These are phyloP conservation scores for Apium graveolens DNA, from an alignment of 129 eudicot genomes.

Conservation along the genomic window DNA sequence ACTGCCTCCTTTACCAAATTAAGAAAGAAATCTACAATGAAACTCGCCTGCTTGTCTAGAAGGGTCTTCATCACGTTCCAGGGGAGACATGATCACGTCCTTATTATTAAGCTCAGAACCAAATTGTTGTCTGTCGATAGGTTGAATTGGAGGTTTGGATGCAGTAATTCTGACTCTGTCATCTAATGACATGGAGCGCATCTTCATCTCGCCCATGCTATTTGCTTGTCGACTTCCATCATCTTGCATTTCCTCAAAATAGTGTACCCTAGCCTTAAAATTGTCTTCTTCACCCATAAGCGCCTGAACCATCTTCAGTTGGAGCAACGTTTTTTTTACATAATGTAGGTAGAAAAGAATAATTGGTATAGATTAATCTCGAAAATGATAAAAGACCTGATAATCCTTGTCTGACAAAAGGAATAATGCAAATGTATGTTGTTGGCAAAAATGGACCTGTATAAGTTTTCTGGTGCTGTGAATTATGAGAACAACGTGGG, in stretches of 20 bases:
- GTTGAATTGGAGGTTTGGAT: constrained; percentile 14
- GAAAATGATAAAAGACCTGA: not conserved
- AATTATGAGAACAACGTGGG: constrained; percentile 44
- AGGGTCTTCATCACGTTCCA: constrained; percentile 10
- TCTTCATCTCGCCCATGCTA: constrained; percentile 19
- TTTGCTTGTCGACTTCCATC: constrained; percentile 14
- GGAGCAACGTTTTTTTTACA: constrained; percentile 15
- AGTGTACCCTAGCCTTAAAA: constrained; percentile 4
- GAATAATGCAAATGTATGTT: constrained; percentile 9
- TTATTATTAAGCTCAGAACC: constrained; percentile 13
- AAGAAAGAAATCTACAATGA: not conserved
- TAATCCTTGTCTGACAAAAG: constrained; percentile 12
- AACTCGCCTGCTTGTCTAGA: not conserved
- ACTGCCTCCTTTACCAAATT: not conserved
- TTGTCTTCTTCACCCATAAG: constrained; percentile 23
- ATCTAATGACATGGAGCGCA: constrained; percentile 8
- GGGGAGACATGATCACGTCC: constrained; percentile 15
- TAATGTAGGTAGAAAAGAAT: not conserved
- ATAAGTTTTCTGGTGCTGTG: constrained; percentile 17
- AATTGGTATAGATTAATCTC: constrained; percentile 3
- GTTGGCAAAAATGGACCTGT: constrained; percentile 16
- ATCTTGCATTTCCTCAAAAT: not conserved
- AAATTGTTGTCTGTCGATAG: constrained; percentile 9
- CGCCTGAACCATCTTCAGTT: constrained; percentile 34
- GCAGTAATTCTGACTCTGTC: constrained; percentile 25